phyloP scores from a whole-genome alignment of 495 filamentous ascomycete genomes.

The Lophium mytilinum region DNA sequence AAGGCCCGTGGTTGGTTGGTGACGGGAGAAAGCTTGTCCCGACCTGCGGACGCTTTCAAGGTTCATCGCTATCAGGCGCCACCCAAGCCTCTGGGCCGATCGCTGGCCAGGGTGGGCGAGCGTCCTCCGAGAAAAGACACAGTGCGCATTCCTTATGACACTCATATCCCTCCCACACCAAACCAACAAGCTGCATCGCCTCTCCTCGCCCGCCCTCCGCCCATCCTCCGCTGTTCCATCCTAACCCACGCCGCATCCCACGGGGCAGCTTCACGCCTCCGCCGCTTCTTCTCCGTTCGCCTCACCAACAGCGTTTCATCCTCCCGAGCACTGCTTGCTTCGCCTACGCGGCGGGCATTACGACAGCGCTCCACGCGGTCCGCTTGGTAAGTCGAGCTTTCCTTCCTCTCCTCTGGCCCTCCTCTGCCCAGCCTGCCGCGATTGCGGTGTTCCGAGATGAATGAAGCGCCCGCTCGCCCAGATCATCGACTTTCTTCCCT shows the following conservation, averaged over 20 bases:
- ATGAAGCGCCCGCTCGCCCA: too few relatives aligned
- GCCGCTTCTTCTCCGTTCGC: neutral
- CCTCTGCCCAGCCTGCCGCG: neutral
- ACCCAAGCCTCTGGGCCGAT: constrained; percentile 11
- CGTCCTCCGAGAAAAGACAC: constrained; percentile 6
- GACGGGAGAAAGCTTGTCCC: constrained; percentile 24
- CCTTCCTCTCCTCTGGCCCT: neutral
- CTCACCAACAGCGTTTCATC: neutral
- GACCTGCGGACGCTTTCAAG: neutral
- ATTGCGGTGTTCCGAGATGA: too few relatives aligned
- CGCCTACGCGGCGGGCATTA: neutral
- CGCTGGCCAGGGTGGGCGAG: neutral
- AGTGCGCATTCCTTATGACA: neutral
- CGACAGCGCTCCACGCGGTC: neutral
- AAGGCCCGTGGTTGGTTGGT: neutral
- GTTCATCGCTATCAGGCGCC: constrained; percentile 15
- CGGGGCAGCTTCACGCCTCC: neutral
- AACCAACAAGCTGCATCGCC: neutral
- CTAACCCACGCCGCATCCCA: neutral
- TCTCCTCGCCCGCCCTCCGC: neutral
- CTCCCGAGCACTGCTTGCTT: neutral
- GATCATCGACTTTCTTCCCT: too few relatives aligned
- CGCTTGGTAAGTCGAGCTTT: neutral
- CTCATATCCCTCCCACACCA: neutral
- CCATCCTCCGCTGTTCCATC: neutral